These are phyloP conservation scores for Penicillium ucsense DNA, from an alignment of 495 filamentous ascomycete genomes.

Conservation along the genomic window DNA sequence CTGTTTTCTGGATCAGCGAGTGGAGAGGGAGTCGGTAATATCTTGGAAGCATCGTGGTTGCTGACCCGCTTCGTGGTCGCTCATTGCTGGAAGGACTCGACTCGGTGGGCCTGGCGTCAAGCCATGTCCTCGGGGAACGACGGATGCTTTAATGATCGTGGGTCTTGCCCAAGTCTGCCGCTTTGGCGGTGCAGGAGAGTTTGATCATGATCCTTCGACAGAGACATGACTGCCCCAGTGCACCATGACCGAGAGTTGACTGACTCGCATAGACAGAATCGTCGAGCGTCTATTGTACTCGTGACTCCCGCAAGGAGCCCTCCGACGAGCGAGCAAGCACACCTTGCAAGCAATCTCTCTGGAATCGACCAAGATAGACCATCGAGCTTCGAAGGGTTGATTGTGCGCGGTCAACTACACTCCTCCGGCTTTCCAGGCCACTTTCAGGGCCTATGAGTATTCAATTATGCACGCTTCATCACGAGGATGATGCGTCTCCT, in stretches of 20 bases:
- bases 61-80: not conserved
- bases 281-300: no score
- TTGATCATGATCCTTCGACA: not conserved
- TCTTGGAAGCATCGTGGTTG: not conserved
- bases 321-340: no score
- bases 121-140: slow-evolving; percentile 13
- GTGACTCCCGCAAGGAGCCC: no score
- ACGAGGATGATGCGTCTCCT: not conserved
- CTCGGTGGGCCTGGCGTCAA: not conserved
- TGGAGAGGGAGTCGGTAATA: slow-evolving; percentile 5
- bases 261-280: no score
- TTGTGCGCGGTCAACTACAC: no score
- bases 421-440: no score
- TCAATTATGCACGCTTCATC: no score
- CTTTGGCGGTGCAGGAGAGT: slow-evolving; percentile 9
- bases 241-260: no score
- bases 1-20: not conserved
- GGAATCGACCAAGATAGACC: no score
- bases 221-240: not conserved
- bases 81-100: slow-evolving; percentile 3
- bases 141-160: slow-evolving; percentile 20
- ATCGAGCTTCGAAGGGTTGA: no score
- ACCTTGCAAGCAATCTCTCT: no score
- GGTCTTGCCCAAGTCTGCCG: slow-evolving; percentile 16
- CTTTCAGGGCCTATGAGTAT: no score